Evolutionary conservation across 169 alveolate species (phyloP).

Genomic region (Plasmodium billcollinsi): DNA sequence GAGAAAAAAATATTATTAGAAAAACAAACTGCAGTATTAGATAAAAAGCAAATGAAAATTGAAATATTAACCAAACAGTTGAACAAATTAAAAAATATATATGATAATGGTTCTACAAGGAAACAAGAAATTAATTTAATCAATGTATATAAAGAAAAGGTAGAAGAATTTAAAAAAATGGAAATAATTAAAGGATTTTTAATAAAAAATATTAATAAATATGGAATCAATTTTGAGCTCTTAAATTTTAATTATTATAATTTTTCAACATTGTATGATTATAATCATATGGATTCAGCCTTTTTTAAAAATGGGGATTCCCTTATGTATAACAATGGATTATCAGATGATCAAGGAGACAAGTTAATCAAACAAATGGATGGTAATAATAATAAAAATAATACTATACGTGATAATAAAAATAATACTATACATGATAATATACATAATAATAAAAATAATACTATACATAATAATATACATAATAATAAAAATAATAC

Average conservation of each 20-base stretch:
- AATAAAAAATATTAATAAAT: constrained; percentile 30
- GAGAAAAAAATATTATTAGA: constrained; percentile 37
- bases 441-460: too few relatives aligned
- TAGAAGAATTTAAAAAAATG: constrained; percentile 26
- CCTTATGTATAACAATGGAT: background rate
- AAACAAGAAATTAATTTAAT: constrained; percentile 42
- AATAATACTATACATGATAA: too few relatives aligned
- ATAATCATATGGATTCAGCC: constrained; percentile 1
- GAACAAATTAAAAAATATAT: constrained; percentile 12
- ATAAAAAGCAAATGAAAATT: constrained; percentile 18
- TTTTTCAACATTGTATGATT: constrained; percentile 46
- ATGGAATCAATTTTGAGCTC: constrained; percentile 51
- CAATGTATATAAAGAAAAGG: constrained; percentile 8
- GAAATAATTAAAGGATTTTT: constrained; percentile 28
- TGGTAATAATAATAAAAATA: background rate
- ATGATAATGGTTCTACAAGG: constrained; percentile 41
- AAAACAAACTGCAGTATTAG: constrained; percentile 22
- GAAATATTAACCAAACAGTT: constrained; percentile 6
- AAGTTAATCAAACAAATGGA: background rate
- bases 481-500: too few relatives aligned
- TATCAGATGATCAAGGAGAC: background rate
- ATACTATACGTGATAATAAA: too few relatives aligned
- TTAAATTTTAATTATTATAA: constrained; percentile 35
- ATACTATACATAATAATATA: too few relatives aligned
- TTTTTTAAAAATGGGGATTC: background rate